Evolutionary conservation across 2,329 filamentous ascomycete species (phyloP).

Genomic region (Biscogniauxia sp.): DNA sequence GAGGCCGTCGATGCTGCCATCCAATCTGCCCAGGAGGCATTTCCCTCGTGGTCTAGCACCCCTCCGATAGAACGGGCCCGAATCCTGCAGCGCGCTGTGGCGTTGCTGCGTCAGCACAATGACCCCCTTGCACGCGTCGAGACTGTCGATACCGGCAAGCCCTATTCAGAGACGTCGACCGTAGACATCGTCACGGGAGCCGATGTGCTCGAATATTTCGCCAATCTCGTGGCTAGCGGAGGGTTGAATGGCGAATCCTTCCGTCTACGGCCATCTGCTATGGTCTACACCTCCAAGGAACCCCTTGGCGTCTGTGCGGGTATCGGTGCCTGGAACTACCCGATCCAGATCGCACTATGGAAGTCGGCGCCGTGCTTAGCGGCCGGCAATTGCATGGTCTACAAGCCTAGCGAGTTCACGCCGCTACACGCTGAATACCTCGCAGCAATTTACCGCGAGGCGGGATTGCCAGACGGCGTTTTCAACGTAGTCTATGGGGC

Average conservation of each 20-base stretch:
- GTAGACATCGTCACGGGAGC: constrained; percentile 82
- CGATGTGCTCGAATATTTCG: constrained; percentile 85
- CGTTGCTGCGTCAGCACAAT: constrained; percentile 71
- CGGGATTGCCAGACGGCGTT: constrained; percentile 75
- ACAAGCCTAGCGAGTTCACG: constrained; percentile 86
- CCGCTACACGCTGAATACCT: constrained; percentile 77
- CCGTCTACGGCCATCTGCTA: constrained; percentile 70
- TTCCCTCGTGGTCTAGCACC: constrained; percentile 73
- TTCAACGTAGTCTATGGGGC: constrained; percentile 86
- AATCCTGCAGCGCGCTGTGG: constrained; percentile 74
- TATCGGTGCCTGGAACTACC: constrained; percentile 91
- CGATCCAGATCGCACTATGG: constrained; percentile 87
- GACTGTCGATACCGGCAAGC: constrained; percentile 83
- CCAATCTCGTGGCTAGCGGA: constrained; percentile 72
- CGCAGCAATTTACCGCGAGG: constrained; percentile 73
- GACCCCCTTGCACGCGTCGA: constrained; percentile 77
- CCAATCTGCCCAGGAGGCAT: constrained; percentile 67
- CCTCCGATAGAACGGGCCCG: constrained; percentile 72
- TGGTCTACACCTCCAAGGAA: constrained; percentile 80
- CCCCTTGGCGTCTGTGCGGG: constrained; percentile 80
- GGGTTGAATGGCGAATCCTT: constrained; percentile 79
- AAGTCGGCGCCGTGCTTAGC: constrained; percentile 84
- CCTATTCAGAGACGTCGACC: constrained; percentile 78
- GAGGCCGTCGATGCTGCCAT: constrained; percentile 71
- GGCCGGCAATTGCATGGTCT: constrained; percentile 86